Base-by-base conservation (phyloP, 345 rosid species). In the Heritiera fomes region DNA sequence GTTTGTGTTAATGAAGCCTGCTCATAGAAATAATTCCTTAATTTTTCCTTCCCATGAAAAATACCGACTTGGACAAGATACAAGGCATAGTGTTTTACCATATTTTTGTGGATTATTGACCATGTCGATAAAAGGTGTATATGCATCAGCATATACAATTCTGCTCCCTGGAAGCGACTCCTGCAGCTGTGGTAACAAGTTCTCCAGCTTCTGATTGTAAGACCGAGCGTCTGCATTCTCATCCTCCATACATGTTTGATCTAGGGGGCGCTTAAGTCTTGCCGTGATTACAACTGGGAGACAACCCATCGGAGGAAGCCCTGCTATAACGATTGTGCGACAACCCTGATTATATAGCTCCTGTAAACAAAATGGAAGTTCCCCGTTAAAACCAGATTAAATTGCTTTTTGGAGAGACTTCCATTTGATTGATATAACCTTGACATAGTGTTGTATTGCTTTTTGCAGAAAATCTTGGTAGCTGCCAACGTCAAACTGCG, bases 281-380 rank as follows among this genome's bases (percentile, higher is more conserved):
- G 75, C 18, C 3, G 88, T 85, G 82, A 84, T 83, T 59, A 91
- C 96, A 50, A 89, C 34, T 3, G 96, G 96, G 34, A 92, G 71
- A 76, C 97, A 92, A 3, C 97, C 94, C 0, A 88, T 81, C 3
- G 92, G 95, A 1, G 92, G 90, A 32, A 91, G 78, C 43, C 98
- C 94, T 9, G 82, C 78, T 14, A 91, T 79, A 47, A 76, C 80
- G 61, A 90, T 87, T 55, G 23, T 80, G n/a, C 89, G 87, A 60
- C 90, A 82, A 6, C 92, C 95, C 2, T 80, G 79, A 2, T 82
- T 70, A 64, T 91, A 87, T 55, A 90, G 77, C 58, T 84, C 88
- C 95, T 91, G 75, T 50, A 61, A 4, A 34, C 40, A 65, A 17
- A 17, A 17, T 12, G 9, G 38, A 68, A 45, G 46, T 63, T 63